phyloP scores from a whole-genome alignment of 805 yeast genomes.

The Pichia cephalocereana region DNA sequence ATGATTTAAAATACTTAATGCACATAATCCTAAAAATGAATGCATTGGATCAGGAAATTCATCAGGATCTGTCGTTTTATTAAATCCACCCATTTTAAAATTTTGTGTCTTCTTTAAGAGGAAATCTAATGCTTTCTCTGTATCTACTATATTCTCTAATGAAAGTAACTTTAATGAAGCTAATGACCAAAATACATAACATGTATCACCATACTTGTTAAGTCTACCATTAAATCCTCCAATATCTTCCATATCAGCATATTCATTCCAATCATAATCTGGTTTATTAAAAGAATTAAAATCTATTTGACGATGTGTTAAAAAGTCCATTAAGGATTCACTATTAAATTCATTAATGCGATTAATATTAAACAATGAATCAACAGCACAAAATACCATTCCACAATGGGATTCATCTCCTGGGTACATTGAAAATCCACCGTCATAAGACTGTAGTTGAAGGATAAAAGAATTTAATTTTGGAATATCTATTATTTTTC shows the following conservation, averaged over 20 bases:
- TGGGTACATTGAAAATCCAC: conserved; percentile 57
- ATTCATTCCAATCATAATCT: conserved; percentile 21
- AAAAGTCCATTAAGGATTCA: conserved; percentile 41
- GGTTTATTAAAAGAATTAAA: conserved; percentile 24
- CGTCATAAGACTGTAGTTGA: conserved; percentile 37
- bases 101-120: conserved; percentile 52
- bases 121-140: conserved; percentile 30
- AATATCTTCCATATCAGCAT: conserved; percentile 37
- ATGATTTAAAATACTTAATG: conserved; percentile 31
- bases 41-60: conserved; percentile 62
- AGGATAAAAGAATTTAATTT: conserved; percentile 31
- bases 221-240: conserved; percentile 86
- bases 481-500: conserved; percentile 35
- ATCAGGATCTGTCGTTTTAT: conserved; percentile 47
- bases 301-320: conserved; percentile 53
- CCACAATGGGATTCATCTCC: conserved; percentile 75
- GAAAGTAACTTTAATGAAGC: conserved; percentile 45
- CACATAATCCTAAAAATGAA: conserved; percentile 51
- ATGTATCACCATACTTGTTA: conserved; percentile 79
- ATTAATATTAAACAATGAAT: conserved; percentile 38
- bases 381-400: conserved; percentile 74
- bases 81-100: conserved; percentile 64
- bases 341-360: conserved; percentile 11
- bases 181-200: conserved; percentile 79
- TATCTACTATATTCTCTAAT: conserved; percentile 26